Base-by-base conservation (phyloP, 2,329 filamentous ascomycete species). In the Apiospora arundinis region DNA sequence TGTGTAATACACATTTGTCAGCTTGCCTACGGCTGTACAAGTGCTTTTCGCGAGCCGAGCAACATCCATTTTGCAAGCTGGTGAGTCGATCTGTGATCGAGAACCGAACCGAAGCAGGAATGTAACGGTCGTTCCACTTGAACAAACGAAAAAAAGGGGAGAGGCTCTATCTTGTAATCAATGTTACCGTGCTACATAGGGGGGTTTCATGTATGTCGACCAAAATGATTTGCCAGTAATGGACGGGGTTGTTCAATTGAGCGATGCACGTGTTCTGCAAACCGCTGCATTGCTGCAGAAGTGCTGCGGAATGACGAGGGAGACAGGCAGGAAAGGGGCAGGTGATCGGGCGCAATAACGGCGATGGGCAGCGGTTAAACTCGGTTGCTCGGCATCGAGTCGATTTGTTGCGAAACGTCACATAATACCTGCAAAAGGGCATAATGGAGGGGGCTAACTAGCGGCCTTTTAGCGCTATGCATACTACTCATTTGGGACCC, bases 351-450 rank as follows among this genome's bases (percentile, higher is more conserved):
- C 8, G 52, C 52, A 37, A 21, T 21, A 56, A 32, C 49, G 25
- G 49, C 52, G 52, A 37, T 60, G 52, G 52, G 52, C 52, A 60
- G 52, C 52, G 52, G 56, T 40, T 40, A 63, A 63, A 63, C 56
- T 63, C 56, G 56, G 56, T 40, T 63, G 56, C 56, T 63, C 32
- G 56, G 56, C 56, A 63, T 63, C 56, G 32, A 63, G 18, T 21
- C 52, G 6, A 18, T 25, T 16, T 18, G 32, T 28, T 21, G 40
- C 56, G 28, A 63, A 37, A 63, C 32, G 21, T 40, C 32, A 63
- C 56, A 63, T 37, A 45, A 45, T 16, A 16, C 42, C 18, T n/a
- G 45, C 45, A n/a, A n/a, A n/a, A 48, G 42, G 42, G 18, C 21
- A n/a, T 8, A 63, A 40, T 60, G 28, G 28, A 40, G 8, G 56